Conservation (phyloP, 1,284 basidiomycete species). For the Moesziomyces sp. region DNA sequence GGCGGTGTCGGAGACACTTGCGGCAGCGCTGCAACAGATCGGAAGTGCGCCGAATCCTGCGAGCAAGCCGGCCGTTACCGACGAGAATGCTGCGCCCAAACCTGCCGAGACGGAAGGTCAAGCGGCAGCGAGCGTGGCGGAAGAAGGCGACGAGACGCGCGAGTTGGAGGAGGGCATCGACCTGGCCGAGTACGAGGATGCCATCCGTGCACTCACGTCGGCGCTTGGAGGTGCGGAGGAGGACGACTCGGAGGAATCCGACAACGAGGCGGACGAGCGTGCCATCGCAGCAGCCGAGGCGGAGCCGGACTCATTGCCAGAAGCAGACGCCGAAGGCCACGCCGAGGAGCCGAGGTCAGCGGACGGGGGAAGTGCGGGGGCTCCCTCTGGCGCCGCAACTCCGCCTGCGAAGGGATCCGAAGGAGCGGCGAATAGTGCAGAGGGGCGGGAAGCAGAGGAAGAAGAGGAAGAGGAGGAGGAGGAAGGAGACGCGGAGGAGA, state of each 20-base stretch:
- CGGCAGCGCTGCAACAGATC: constrained; percentile 57
- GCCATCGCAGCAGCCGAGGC: constrained; percentile 59
- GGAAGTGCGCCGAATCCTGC: constrained; percentile 17
- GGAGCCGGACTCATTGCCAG: constrained; percentile 37
- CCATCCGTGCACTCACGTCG: constrained; percentile 55
- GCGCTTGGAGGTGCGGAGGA: constrained; percentile 47
- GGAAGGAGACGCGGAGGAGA: constrained; percentile 31
- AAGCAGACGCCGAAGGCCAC: background rate
- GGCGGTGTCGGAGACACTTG: constrained; percentile 57
- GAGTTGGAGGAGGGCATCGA: constrained; percentile 50
- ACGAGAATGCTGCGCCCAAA: constrained; percentile 9
- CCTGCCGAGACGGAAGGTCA: constrained; percentile 3
- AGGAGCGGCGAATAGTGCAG: constrained; percentile 6
- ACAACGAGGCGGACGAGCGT: constrained; percentile 56
- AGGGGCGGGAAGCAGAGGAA: constrained; percentile 22
- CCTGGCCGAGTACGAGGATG: constrained; percentile 56
- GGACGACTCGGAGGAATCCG: constrained; percentile 40
- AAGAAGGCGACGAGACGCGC: constrained; percentile 7
- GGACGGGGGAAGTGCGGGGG: background rate
- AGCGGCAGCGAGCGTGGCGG: background rate
- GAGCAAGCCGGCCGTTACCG: constrained; percentile 1
- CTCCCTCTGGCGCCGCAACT: background rate
- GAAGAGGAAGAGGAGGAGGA: constrained; percentile 12
- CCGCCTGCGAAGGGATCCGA: background rate
- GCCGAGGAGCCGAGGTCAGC: background rate